phyloP scores from a whole-genome alignment of 192 early-diverging fungal genomes.

The Coemansia sp. region DNA sequence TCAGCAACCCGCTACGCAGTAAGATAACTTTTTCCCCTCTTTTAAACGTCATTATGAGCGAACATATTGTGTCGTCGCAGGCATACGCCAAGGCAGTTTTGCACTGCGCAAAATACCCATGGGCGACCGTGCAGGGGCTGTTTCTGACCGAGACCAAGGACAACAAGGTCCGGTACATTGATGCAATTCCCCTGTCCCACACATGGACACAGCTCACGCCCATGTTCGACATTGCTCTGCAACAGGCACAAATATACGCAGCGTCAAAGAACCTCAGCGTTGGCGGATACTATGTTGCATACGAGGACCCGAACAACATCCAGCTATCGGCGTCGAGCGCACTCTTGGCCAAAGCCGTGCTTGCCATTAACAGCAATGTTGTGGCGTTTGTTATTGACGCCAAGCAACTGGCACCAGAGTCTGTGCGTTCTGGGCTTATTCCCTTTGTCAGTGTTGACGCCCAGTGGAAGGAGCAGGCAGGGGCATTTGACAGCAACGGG shows the following conservation, averaged over 20 bases:
- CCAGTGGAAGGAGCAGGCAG: conserved; percentile 48
- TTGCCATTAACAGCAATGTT: conserved; percentile 16
- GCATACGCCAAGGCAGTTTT: conserved; percentile 76
- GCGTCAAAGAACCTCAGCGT: conserved; percentile 30
- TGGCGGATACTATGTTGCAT: conserved; percentile 48
- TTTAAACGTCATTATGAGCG: conserved; percentile 21
- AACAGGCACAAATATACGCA: conserved; percentile 62
- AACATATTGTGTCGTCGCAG: conserved; percentile 53
- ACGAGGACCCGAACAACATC: conserved; percentile 33
- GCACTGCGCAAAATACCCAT: conserved; percentile 83
- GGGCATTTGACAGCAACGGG: conserved; percentile 12
- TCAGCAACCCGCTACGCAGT: neutral
- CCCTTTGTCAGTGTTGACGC: conserved; percentile 27
- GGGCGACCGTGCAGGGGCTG: conserved; percentile 73
- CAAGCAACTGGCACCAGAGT: conserved; percentile 33
- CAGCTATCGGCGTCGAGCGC: conserved; percentile 43
- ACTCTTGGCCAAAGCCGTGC: conserved; percentile 33
- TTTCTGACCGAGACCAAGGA: conserved; percentile 58
- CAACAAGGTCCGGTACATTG: conserved; percentile 50
- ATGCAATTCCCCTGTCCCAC: conserved; percentile 84
- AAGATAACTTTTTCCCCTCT: neutral
- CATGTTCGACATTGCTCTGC: conserved; percentile 81
- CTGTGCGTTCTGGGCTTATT: conserved; percentile 19
- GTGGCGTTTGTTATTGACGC: conserved; percentile 48
- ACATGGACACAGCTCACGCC: conserved; percentile 75